phyloP scores from a whole-genome alignment of 2,329 filamentous ascomycete genomes.

The Penicillium sp. region DNA sequence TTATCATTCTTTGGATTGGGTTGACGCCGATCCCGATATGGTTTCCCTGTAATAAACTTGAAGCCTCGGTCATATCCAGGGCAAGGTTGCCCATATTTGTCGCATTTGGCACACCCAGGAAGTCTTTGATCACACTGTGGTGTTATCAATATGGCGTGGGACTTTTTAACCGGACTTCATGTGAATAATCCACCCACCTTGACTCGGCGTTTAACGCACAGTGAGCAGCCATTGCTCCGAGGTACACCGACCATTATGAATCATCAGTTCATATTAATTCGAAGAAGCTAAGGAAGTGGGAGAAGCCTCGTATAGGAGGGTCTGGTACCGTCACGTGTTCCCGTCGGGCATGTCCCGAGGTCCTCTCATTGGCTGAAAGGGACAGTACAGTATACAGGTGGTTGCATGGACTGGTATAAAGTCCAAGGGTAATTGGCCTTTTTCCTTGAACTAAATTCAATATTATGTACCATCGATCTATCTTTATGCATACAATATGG shows the following conservation, averaged over 20 bases:
- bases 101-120: constrained; percentile 35
- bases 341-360: neutral
- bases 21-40: constrained; percentile 22
- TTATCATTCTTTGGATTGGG: neutral
- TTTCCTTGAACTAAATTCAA: neutral
- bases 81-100: constrained; percentile 35
- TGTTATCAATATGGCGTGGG: constrained; percentile 1
- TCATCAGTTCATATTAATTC: neutral
- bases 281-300: neutral
- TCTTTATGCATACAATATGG: too few relatives aligned
- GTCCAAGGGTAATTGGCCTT: neutral
- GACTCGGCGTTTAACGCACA: constrained; percentile 31
- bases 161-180: neutral
- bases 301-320: neutral
- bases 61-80: constrained; percentile 37
- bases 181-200: constrained; percentile 20
- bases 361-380: constrained; percentile 3
- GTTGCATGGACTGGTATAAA: neutral
- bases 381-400: neutral
- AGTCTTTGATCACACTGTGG: constrained; percentile 36
- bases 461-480: neutral
- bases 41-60: constrained; percentile 37
- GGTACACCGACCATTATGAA: constrained; percentile 25
- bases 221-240: constrained; percentile 29
- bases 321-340: neutral